Conservation (phyloP, 2,329 filamentous ascomycete species). For the Plenodomus tracheiphilus region DNA sequence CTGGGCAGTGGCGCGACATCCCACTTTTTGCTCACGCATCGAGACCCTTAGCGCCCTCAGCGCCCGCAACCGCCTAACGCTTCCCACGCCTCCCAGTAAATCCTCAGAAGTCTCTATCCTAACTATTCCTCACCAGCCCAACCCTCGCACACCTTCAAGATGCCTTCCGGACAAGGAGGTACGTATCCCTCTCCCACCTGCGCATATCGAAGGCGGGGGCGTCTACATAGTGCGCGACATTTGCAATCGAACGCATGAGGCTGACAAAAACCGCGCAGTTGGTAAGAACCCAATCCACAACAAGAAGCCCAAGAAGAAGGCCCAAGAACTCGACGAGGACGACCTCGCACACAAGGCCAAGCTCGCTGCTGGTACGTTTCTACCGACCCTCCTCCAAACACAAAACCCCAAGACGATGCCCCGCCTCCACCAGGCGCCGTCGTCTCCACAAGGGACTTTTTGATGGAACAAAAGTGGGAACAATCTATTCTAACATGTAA, state of each 20-base stretch:
- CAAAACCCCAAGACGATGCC: not conserved
- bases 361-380: slow-evolving; percentile 74
- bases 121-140: not conserved
- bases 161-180: slow-evolving; percentile 58
- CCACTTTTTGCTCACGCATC: slow-evolving; percentile 16
- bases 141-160: slow-evolving; percentile 32
- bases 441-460: not conserved
- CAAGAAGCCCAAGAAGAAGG: slow-evolving; percentile 80
- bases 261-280: slow-evolving; percentile 42
- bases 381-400: not conserved
- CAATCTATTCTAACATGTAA: slow-evolving; percentile 4
- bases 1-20: slow-evolving; percentile 8
- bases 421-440: not conserved
- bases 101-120: not conserved
- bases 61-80: slow-evolving; percentile 19
- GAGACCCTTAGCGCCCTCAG: slow-evolving; percentile 18
- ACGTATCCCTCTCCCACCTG: slow-evolving; percentile 20
- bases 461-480: not conserved
- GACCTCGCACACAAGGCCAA: slow-evolving; percentile 82
- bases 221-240: not conserved
- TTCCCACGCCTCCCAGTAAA: slow-evolving; percentile 19
- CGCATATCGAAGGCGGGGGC: slow-evolving; percentile 11
- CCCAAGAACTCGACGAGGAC: slow-evolving; percentile 83
- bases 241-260: not conserved
- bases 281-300: slow-evolving; percentile 60